phyloP scores from a whole-genome alignment of 805 yeast genomes.

The Ogataea nonfermentans region DNA sequence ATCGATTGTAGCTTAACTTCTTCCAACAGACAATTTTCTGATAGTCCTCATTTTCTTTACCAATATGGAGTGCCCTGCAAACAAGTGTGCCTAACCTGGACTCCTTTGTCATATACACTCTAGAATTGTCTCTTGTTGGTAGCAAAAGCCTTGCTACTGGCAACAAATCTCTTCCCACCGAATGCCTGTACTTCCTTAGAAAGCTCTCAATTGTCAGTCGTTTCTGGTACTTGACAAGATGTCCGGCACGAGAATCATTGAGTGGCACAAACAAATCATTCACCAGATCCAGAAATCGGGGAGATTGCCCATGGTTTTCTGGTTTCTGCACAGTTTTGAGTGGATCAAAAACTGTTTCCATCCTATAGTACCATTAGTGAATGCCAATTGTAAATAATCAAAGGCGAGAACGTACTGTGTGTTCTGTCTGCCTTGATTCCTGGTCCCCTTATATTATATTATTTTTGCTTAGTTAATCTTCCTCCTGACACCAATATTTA shows the following conservation, averaged over 20 bases:
- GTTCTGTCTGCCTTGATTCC: too few relatives aligned
- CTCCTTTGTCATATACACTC: slow-evolving; percentile 62
- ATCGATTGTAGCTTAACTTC: slow-evolving; percentile 35
- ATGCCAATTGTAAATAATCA: too few relatives aligned
- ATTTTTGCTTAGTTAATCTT: background rate
- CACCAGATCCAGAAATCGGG: slow-evolving; percentile 41
- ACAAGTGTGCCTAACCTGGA: slow-evolving; percentile 51
- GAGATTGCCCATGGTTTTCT: slow-evolving; percentile 39
- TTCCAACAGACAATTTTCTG: slow-evolving; percentile 48
- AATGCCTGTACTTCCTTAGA: slow-evolving; percentile 47
- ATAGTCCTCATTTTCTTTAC: slow-evolving; percentile 62
- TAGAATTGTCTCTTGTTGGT: slow-evolving; percentile 58
- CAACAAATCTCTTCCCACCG: slow-evolving; percentile 61
- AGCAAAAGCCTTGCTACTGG: slow-evolving; percentile 63
- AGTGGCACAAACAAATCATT: slow-evolving; percentile 42
- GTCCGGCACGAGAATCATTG: slow-evolving; percentile 23
- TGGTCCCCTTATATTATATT: too few relatives aligned
- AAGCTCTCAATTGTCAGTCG: slow-evolving; percentile 35
- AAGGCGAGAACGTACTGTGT: too few relatives aligned
- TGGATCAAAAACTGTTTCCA: slow-evolving; percentile 12
- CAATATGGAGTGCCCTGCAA: slow-evolving; percentile 52
- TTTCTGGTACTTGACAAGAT: slow-evolving; percentile 13
- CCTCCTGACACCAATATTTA: slow-evolving; percentile 2
- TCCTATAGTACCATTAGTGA: background rate
- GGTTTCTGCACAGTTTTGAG: slow-evolving; percentile 26